phyloP scores from a whole-genome alignment of 1,139 yeast genomes.

The Suhomyces panamericanus region DNA sequence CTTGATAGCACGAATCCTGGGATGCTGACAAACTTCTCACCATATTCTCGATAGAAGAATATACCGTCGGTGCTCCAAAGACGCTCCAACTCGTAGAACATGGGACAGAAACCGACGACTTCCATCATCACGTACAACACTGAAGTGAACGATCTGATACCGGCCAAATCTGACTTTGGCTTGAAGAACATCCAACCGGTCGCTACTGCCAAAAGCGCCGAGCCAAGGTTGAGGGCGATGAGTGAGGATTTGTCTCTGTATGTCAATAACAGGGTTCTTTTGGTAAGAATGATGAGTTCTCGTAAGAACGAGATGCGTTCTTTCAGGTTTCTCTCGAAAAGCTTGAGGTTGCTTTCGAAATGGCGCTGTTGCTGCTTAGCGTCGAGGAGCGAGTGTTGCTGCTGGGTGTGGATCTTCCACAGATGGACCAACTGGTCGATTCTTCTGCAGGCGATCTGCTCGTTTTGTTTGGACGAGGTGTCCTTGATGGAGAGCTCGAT shows the following conservation, averaged over 20 bases:
- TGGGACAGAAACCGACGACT: constrained; percentile 65
- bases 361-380: constrained; percentile 15
- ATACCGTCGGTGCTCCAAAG: constrained; percentile 68
- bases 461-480: constrained; percentile 44
- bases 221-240: constrained; percentile 54
- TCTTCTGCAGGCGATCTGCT: constrained; percentile 42
- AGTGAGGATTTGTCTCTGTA: constrained; percentile 61
- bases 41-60: constrained; percentile 70
- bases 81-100: constrained; percentile 73
- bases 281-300: constrained; percentile 57
- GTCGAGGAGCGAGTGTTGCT: constrained; percentile 10
- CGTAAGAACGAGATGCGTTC: constrained; percentile 30
- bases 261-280: constrained; percentile 56
- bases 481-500: constrained; percentile 75
- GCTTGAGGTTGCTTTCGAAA: constrained; percentile 24
- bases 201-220: constrained; percentile 56
- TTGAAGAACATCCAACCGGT: constrained; percentile 78
- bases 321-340: constrained; percentile 26
- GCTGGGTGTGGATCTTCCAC: constrained; percentile 45
- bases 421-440: constrained; percentile 45
- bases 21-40: constrained; percentile 67
- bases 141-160: constrained; percentile 66
- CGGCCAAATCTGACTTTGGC: constrained; percentile 62
- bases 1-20: constrained; percentile 69
- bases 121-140: constrained; percentile 64